These are phyloP conservation scores for Monosporascus ibericus DNA, from an alignment of 2,329 filamentous ascomycete species.

Conservation along the genomic window DNA sequence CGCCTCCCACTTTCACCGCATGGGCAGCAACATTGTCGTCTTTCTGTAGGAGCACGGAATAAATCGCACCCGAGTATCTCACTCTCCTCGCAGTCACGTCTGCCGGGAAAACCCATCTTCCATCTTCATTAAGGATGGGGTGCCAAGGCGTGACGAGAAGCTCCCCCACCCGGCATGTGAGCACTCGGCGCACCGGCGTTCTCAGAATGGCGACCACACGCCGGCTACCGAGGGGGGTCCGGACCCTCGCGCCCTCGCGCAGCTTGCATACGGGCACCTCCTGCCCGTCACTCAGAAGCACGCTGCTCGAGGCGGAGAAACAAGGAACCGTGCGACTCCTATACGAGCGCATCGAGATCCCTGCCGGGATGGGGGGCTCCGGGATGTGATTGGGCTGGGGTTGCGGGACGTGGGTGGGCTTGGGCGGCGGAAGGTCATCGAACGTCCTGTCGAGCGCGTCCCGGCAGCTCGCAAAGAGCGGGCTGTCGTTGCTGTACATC, in stretches of 20 bases:
- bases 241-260: conserved; percentile 38
- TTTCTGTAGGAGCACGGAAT: conserved; percentile 50
- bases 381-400: not conserved
- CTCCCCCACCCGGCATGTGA: conserved; percentile 39
- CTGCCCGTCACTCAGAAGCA: conserved; percentile 37
- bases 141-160: conserved; percentile 56
- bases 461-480: conserved; percentile 46
- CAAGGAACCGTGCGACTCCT: conserved; percentile 38
- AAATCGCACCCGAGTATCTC: conserved; percentile 45
- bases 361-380: no score
- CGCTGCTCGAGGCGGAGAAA: conserved; percentile 44
- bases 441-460: conserved; percentile 44
- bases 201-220: conserved; percentile 45
- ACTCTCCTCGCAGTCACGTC: conserved; percentile 26
- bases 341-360: conserved; percentile 24
- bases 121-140: conserved; percentile 37
- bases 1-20: conserved; percentile 39
- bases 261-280: conserved; percentile 37
- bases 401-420: conserved; percentile 21
- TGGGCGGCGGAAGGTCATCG: conserved; percentile 36
- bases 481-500: conserved; percentile 43
- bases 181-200: conserved; percentile 34
- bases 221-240: conserved; percentile 44
- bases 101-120: conserved; percentile 42
- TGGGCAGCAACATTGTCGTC: conserved; percentile 39